These are phyloP conservation scores for Hyaloscypha finlandica DNA, from an alignment of 495 filamentous ascomycete genomes.

Conservation along the genomic window DNA sequence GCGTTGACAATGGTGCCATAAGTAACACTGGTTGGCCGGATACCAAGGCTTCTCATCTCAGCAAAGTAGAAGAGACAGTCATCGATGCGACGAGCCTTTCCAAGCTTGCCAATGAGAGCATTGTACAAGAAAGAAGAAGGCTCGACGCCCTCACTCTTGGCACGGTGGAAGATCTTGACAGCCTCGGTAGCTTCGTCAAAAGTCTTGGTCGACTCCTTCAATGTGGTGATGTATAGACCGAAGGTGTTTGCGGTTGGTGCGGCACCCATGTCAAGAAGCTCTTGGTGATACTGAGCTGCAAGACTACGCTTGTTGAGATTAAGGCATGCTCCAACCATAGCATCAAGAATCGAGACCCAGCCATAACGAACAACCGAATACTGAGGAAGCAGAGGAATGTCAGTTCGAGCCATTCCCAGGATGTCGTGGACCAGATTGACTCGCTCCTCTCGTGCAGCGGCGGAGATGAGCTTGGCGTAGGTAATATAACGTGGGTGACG, in stretches of 20 bases:
- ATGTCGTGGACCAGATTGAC: slow-evolving; percentile 83
- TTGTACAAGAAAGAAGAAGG: slow-evolving; percentile 98
- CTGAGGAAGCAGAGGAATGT: slow-evolving; percentile 80
- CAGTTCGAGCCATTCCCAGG: slow-evolving; percentile 79
- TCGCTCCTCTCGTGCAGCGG: slow-evolving; percentile 80
- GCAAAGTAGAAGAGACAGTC: slow-evolving; percentile 97
- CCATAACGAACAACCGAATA: slow-evolving; percentile 86
- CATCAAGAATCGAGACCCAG: slow-evolving; percentile 91
- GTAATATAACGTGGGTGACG: slow-evolving; percentile 93
- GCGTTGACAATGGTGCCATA: slow-evolving; percentile 99
- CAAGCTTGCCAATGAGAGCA: slow-evolving; percentile 95
- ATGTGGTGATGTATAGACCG: slow-evolving; percentile 95
- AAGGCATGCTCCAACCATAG: slow-evolving; percentile 93
- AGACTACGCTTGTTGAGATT: slow-evolving; percentile 75
- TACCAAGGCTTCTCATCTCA: slow-evolving; percentile 91
- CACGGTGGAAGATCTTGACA: slow-evolving; percentile 93
- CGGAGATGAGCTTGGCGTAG: slow-evolving; percentile 90
- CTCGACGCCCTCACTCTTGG: slow-evolving; percentile 90
- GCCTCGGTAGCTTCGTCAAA: slow-evolving; percentile 97
- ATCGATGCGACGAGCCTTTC: slow-evolving; percentile 95
- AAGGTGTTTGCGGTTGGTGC: slow-evolving; percentile 97
- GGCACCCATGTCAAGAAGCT: slow-evolving; percentile 82
- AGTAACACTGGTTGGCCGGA: slow-evolving; percentile 94
- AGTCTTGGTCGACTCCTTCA: slow-evolving; percentile 94
- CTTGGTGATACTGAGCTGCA: slow-evolving; percentile 85